These are phyloP conservation scores for Chaetomiaceae sp. DNA, from an alignment of 2,329 filamentous ascomycete genomes.

Conservation along the genomic window DNA sequence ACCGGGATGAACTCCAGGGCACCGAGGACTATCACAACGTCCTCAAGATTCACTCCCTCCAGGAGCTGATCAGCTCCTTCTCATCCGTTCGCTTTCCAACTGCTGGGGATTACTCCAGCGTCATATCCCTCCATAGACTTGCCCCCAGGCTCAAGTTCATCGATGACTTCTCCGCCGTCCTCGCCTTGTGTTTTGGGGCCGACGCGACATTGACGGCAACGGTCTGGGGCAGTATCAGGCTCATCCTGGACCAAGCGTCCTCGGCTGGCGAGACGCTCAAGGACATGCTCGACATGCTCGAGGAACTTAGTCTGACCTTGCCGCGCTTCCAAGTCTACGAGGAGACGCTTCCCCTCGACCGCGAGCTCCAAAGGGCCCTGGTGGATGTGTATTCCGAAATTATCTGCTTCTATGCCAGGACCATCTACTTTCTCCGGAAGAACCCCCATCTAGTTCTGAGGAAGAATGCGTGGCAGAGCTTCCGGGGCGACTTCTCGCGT, in stretches of 20 bases:
- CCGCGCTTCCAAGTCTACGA: neutral
- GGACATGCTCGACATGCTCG: neutral
- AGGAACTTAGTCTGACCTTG: neutral
- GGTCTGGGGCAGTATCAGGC: neutral
- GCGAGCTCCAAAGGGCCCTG: neutral
- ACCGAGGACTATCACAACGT: neutral
- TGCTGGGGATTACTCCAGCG: neutral
- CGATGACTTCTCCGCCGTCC: neutral
- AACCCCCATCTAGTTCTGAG: neutral
- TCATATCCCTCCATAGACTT: neutral
- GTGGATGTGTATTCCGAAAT: neutral
- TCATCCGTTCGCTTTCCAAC: neutral
- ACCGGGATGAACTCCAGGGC: neutral
- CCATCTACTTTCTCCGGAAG: neutral
- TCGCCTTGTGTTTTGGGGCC: neutral
- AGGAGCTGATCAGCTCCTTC: neutral
- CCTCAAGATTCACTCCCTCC: neutral
- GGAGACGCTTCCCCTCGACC: neutral
- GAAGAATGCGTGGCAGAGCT: neutral
- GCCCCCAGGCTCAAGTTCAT: neutral
- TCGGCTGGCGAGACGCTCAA: neutral
- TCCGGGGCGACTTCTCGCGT: neutral
- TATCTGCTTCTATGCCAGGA: neutral
- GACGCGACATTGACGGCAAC: neutral
- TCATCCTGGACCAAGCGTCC: neutral